Percentiles rank a stretch among this genome's conserved stretches.
Evolutionary conservation across 1,139 yeast genomes (phyloP).

Genomic region (Pichiaceae sp.): DNA sequence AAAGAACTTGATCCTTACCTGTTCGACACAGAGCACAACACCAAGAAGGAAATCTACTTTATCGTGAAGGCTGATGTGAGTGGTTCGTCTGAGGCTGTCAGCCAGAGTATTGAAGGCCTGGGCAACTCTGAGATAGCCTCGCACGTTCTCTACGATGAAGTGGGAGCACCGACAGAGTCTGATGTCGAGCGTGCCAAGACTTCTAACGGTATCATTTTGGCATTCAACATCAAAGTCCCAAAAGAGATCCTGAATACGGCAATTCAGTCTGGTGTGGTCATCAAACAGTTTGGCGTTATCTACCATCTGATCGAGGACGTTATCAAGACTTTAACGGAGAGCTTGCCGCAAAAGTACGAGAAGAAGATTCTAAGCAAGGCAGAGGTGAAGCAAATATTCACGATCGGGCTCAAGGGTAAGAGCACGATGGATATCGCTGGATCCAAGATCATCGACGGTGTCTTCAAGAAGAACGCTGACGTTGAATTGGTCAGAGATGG

Average conservation of each 20-base stretch:
- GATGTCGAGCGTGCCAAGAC: conserved; percentile 79
- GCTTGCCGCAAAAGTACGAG: conserved; percentile 62
- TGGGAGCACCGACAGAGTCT: conserved; percentile 78
- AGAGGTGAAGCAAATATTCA: conserved; percentile 63
- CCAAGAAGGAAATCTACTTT: conserved; percentile 41
- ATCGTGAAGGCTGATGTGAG: conserved; percentile 87
- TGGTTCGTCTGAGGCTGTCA: conserved; percentile 52
- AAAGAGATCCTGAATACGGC: conserved; percentile 60
- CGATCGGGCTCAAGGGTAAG: conserved; percentile 45
- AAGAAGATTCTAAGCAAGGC: conserved; percentile 63
- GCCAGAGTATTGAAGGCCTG: conserved; percentile 67
- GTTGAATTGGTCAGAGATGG: conserved; percentile 56
- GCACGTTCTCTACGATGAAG: conserved; percentile 61
- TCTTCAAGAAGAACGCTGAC: conserved; percentile 46
- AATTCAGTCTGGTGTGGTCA: conserved; percentile 45
- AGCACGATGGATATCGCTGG: conserved; percentile 70
- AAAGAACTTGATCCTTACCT: conserved; percentile 24
- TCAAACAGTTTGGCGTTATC: conserved; percentile 69
- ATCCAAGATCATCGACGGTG: conserved; percentile 71
- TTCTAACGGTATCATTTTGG: conserved; percentile 62
- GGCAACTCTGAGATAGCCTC: conserved; percentile 83
- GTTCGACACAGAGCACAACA: conserved; percentile 21
- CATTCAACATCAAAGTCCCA: conserved; percentile 70
- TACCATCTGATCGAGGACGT: conserved; percentile 85
- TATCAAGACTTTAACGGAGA: conserved; percentile 50